Conservation (phyloP, 345 rosid species). For the Lagerstroemia speciosa region DNA sequence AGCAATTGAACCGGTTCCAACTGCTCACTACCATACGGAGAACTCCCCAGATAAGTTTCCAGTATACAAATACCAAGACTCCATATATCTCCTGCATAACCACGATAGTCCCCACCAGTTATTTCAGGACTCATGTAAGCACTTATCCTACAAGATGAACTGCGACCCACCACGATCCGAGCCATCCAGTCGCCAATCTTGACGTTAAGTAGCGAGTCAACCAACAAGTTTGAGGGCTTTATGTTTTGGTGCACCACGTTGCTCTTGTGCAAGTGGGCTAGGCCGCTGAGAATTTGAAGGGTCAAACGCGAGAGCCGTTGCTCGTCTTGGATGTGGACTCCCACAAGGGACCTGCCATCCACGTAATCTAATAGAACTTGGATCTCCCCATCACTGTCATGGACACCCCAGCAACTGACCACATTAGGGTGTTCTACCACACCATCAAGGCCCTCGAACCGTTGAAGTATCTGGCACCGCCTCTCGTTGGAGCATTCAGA, state of each 20-base stretch:
- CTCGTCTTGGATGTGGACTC: conserved; percentile 46
- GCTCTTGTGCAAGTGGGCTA: conserved; percentile 64
- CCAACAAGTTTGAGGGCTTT: conserved; percentile 75
- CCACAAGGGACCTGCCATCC: conserved; percentile 80
- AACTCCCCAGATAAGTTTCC: conserved; percentile 73
- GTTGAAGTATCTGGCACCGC: conserved; percentile 75
- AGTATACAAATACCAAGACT: conserved; percentile 78
- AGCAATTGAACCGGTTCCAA: conserved; percentile 89
- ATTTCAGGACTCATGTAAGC: conserved; percentile 98
- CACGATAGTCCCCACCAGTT: conserved; percentile 63
- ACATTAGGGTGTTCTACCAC: conserved; percentile 64
- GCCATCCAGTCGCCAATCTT: conserved; percentile 93
- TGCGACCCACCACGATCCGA: too few species aligned
- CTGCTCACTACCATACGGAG: conserved; percentile 69
- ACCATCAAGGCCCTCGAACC: conserved; percentile 71
- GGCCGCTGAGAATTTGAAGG: conserved; percentile 63
- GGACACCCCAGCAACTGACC: conserved; percentile 74
- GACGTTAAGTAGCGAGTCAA: conserved; percentile 46
- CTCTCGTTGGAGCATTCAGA: too few species aligned
- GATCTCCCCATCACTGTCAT: conserved; percentile 70
- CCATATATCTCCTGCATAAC: conserved; percentile 83
- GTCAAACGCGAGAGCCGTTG: conserved; percentile 43
- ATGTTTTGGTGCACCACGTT: conserved; percentile 82
- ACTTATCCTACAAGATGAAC: too few species aligned
- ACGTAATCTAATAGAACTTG: conserved; percentile 73